Evolutionary conservation across 805 yeast genomes (phyloP), one percentile per base, ranked within the genome.

Genomic region (Monosporozyma yasuniensis): DNA sequence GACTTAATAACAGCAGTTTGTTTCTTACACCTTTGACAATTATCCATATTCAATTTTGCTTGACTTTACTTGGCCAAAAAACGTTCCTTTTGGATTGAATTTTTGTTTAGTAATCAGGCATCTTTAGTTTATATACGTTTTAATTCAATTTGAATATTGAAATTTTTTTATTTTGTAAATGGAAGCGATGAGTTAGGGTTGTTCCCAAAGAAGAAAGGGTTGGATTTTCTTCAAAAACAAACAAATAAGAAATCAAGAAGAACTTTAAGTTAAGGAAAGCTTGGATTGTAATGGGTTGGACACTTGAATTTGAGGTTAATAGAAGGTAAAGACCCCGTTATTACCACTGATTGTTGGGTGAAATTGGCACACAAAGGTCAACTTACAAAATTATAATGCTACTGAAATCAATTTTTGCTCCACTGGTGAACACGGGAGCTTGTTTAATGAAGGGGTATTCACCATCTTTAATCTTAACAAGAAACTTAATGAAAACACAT

Each of bases 401-500:
- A 18, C 35, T 14, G 19, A 45, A 18, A 47, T 43, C 35, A 19
- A 25, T 44, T 12, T 44, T 55, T 7, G 39, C 25, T 37, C 50
- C 51, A 21, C 10, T 34, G 11, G 19, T 30, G 42, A 22, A 23
- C 21, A 30, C 44, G 1, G 44, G 51, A 3, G 22, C 42, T 12
- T 46, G 47, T 30, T 12, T 53, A 11, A 10, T 50, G 30, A 46
- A 44, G 34, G 44, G 42, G 32, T 51, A 50, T 12, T 42, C 50
- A 3, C 53, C 55, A 5, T 48, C 59, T 11, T 41, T 55, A 39
- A 50, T 61, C 11, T 53, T 66, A 25, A 56, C 63, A 11, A 67
- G 75, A 58, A 64, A 63, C 9, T 42, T 63, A 45, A 80, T 82
- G 76, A 85, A 88, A 66, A 81, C 96, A 2, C 93, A 87, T 64